Conservation (phyloP, 805 yeast species). For the Saturnispora gosingensis region DNA sequence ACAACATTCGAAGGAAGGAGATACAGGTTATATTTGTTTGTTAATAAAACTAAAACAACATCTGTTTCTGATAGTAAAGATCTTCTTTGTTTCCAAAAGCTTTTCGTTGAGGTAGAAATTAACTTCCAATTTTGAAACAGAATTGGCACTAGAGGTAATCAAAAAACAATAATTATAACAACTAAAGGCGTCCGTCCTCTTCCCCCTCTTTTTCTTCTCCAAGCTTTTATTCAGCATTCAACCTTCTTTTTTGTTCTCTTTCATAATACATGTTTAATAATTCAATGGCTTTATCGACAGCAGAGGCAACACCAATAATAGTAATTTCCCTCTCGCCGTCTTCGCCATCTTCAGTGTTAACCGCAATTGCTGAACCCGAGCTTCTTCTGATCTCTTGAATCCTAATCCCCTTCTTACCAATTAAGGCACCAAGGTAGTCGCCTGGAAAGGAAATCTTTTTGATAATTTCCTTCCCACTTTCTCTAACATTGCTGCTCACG, state of each 20-base stretch:
- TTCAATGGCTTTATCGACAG: constrained; percentile 49
- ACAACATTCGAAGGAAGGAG: background rate
- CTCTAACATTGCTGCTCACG: background rate
- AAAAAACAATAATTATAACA: background rate
- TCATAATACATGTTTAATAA: constrained; percentile 49
- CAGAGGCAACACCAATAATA: constrained; percentile 48
- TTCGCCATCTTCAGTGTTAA: constrained; percentile 55
- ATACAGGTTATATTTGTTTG: background rate
- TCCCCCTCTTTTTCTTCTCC: background rate
- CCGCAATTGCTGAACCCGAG: constrained; percentile 71
- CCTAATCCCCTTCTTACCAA: constrained; percentile 78
- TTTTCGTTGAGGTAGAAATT: too few species aligned
- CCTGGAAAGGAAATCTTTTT: constrained; percentile 56
- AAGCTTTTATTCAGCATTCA: constrained; percentile 9
- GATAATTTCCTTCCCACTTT: constrained; percentile 25
- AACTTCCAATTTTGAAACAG: background rate
- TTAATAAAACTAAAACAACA: background rate
- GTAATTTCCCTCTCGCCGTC: constrained; percentile 61
- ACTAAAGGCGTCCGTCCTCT: background rate
- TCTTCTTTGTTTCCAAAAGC: background rate
- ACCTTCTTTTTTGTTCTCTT: constrained; percentile 37
- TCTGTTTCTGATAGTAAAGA: background rate
- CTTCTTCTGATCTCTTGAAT: constrained; percentile 76
- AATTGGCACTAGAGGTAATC: background rate
- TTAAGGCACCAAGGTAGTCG: constrained; percentile 80